Percentiles rank a stretch among this genome's conserved stretches.
Evolutionary conservation across 1,139 yeast genomes (phyloP).

Genomic region (Magnusiomyces tetraspermus): DNA sequence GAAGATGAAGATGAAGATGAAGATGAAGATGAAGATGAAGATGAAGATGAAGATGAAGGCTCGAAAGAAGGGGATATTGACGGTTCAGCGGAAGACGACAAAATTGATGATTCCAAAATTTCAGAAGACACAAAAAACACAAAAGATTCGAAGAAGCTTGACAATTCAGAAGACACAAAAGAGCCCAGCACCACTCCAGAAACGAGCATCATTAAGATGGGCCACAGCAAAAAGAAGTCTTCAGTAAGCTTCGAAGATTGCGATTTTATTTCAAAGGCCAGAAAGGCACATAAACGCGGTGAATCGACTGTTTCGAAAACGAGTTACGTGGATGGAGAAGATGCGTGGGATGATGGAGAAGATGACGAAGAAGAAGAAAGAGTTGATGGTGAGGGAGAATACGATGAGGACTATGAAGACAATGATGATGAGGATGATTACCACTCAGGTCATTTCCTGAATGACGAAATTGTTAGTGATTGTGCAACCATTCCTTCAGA

Average conservation of each 20-base stretch:
- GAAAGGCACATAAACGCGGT: neutral
- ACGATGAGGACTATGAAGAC: neutral
- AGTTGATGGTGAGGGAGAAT: too few relatives aligned
- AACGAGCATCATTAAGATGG: neutral
- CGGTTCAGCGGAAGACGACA: neutral
- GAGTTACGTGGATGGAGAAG: slow-evolving; percentile 3
- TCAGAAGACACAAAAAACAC: slow-evolving; percentile 10
- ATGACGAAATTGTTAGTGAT: slow-evolving; percentile 10
- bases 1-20: slow-evolving; percentile 15
- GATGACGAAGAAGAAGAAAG: neutral
- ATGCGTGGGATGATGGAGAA: slow-evolving; percentile 3
- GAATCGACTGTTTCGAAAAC: slow-evolving; percentile 2
- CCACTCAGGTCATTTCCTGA: neutral
- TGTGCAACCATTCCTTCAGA: slow-evolving; percentile 14
- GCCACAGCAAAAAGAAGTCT: neutral
- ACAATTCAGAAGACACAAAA: too few relatives aligned
- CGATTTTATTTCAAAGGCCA: neutral
- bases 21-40: too few relatives aligned
- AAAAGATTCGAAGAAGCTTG: too few relatives aligned
- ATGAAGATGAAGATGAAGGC: too few relatives aligned
- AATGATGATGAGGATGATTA: slow-evolving; percentile 7
- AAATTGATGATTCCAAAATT: slow-evolving; percentile 6
- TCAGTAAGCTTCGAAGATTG: neutral
- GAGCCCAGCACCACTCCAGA: too few relatives aligned
- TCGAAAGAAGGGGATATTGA: slow-evolving; percentile 11